Evolutionary conservation across 495 filamentous ascomycete genomes (phyloP).

Genomic region (Margaritispora aquatica): DNA sequence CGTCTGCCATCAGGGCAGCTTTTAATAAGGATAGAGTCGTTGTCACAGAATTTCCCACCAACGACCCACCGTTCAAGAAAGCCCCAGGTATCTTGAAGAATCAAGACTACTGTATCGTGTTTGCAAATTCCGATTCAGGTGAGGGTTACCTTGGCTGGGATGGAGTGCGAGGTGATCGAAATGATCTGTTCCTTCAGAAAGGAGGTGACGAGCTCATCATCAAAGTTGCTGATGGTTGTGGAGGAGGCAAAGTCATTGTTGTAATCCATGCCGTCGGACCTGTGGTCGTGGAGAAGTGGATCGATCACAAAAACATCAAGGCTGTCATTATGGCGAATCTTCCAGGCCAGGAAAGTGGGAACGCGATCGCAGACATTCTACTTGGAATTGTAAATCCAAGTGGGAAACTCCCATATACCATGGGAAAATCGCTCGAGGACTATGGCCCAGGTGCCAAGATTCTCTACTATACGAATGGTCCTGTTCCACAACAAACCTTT

Average conservation of each 20-base stretch:
- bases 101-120: constrained; percentile 64
- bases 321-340: constrained; percentile 82
- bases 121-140: constrained; percentile 55
- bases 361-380: constrained; percentile 75
- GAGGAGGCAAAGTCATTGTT: constrained; percentile 63
- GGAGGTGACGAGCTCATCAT: constrained; percentile 68
- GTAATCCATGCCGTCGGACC: constrained; percentile 90
- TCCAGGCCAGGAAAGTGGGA: constrained; percentile 86
- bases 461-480: constrained; percentile 63
- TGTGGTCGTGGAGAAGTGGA: constrained; percentile 78
- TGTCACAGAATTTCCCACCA: constrained; percentile 53
- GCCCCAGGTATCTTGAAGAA: constrained; percentile 33
- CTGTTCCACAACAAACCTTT: constrained; percentile 80
- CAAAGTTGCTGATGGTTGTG: constrained; percentile 64
- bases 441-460: constrained; percentile 77
- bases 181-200: constrained; percentile 71
- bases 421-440: constrained; percentile 72
- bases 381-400: constrained; percentile 83
- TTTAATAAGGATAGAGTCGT: constrained; percentile 56
- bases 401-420: constrained; percentile 84
- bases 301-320: constrained; percentile 71
- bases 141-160: constrained; percentile 59
- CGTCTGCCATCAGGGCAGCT: constrained; percentile 54
- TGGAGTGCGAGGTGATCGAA: constrained; percentile 73
- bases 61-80: constrained; percentile 33